Base-by-base conservation (phyloP, 1,284 basidiomycete species). In the Tylopilus sp. region DNA sequence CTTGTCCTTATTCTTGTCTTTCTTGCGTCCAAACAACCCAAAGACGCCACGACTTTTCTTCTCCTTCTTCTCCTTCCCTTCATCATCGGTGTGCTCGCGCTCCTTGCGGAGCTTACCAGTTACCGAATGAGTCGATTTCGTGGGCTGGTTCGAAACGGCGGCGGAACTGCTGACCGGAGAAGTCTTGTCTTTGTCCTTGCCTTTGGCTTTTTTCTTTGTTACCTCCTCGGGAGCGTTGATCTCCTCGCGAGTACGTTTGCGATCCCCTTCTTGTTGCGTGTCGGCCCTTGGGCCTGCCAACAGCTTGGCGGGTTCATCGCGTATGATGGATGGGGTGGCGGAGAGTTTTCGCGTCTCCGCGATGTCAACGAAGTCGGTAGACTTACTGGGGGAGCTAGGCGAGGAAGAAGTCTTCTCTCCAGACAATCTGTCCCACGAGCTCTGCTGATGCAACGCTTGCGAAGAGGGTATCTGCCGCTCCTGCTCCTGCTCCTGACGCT, bases 1-100 rank as follows among this genome's bases (percentile, higher is more conserved):
- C 61, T 78, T 80, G 35, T 80, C 81, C 65, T 88, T 90, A 48
- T 81, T 78, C 71, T 91, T 91, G 65, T 90, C 88, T 26, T 84
- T 88, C 66, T 80, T 84, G 45, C 86, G 73, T 12, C 77, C 76
- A 64, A 94, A 94, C 40, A 94, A 61, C 0, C 82, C 78, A 57
- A 94, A 83, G 37, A 91, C 73, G 2, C 81, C 73, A 11, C 81
- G 75, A 6, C 76, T 69, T 31, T 77, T 80, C 58, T 83, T 83
- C 65, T 87, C 84, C 72, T 78, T 77, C 69, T 85, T 83, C 63
- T 81, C 79, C 46, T 76, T 76, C 54, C 75, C 75, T 20, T 76
- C 77, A 24, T 84, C 80, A 18, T 80, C 72, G 56, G 77, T 69
- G 40, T 70, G 58, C 18, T 71, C 59, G 26, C 77, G 75, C 7